phyloP scores from a whole-genome alignment of 495 filamentous ascomycete genomes.

The Annulohypoxylon moriforme region DNA sequence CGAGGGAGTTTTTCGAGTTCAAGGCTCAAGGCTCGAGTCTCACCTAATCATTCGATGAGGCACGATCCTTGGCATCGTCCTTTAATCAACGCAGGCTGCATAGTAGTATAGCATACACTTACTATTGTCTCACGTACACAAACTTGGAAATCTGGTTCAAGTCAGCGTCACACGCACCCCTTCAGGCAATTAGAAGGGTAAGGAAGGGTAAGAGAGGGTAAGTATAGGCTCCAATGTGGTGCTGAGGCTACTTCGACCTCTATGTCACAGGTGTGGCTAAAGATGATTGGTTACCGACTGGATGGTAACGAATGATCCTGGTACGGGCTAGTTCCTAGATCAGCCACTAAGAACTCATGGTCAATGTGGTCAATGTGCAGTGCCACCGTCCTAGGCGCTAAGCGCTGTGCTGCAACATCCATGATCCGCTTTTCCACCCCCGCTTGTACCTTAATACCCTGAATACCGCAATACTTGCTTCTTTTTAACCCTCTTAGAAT shows the following conservation, averaged over 20 bases:
- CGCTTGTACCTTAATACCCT: constrained; percentile 22
- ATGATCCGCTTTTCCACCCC: constrained; percentile 28
- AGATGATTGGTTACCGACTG: constrained; percentile 44
- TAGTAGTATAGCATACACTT: background rate
- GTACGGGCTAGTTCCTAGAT: constrained; percentile 18
- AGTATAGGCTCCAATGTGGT: constrained; percentile 35
- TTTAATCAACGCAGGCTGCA: constrained; percentile 4
- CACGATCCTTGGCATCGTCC: constrained; percentile 29
- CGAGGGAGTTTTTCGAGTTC: constrained; percentile 12
- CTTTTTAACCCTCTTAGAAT: background rate
- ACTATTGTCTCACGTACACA: constrained; percentile 5
- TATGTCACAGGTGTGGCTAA: constrained; percentile 29
- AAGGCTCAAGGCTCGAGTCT: background rate
- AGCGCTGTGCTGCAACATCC: constrained; percentile 35
- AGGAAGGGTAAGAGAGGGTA: background rate
- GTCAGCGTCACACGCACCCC: constrained; percentile 33
- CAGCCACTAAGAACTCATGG: constrained; percentile 32
- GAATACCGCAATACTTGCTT: background rate
- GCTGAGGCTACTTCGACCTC: constrained; percentile 37
- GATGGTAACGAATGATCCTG: constrained; percentile 27
- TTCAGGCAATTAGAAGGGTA: constrained; percentile 8
- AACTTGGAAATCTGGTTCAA: constrained; percentile 12
- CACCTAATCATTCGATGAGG: constrained; percentile 16
- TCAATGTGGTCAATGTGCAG: constrained; percentile 34
- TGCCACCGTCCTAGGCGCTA: constrained; percentile 43